Evolutionary conservation across 768 basidiomycete species (phyloP).

Genomic region (Trametes elegans): DNA sequence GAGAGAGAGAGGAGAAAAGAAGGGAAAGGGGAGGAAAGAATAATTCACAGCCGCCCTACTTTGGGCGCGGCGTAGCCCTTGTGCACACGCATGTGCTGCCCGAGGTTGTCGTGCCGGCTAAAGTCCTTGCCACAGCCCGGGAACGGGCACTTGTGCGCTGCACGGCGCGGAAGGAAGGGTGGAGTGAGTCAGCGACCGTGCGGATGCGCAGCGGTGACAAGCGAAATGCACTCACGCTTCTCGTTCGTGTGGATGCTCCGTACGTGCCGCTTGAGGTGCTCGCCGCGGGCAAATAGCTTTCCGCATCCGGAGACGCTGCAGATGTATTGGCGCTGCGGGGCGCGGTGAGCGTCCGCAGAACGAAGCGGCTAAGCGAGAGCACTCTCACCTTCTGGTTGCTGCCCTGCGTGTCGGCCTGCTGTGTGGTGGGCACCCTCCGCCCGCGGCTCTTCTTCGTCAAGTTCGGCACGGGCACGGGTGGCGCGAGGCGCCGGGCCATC

Average conservation of each 20-base stretch:
- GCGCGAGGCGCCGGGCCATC: constrained; percentile 40
- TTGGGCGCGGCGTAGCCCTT: constrained; percentile 29
- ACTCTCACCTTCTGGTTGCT: constrained; percentile 28
- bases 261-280: constrained; percentile 89
- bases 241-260: constrained; percentile 89
- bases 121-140: constrained; percentile 83
- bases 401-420: constrained; percentile 27
- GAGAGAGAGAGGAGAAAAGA: not conserved
- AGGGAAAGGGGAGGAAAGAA: not conserved
- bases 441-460: constrained; percentile 80
- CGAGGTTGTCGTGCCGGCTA: constrained; percentile 83
- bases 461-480: constrained; percentile 73
- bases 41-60: constrained; percentile 21
- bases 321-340: constrained; percentile 43
- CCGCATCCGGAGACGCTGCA: constrained; percentile 83
- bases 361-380: not conserved
- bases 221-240: constrained; percentile 67
- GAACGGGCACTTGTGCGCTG: constrained; percentile 80
- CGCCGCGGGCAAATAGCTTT: constrained; percentile 84
- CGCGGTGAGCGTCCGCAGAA: not conserved
- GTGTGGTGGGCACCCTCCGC: constrained; percentile 64
- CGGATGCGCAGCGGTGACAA: constrained; percentile 10
- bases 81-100: constrained; percentile 87
- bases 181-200: constrained; percentile 16
- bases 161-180: constrained; percentile 2